These are phyloP conservation scores for Lactifluus pinguis DNA, from an alignment of 768 basidiomycete genomes.

Conservation along the genomic window DNA sequence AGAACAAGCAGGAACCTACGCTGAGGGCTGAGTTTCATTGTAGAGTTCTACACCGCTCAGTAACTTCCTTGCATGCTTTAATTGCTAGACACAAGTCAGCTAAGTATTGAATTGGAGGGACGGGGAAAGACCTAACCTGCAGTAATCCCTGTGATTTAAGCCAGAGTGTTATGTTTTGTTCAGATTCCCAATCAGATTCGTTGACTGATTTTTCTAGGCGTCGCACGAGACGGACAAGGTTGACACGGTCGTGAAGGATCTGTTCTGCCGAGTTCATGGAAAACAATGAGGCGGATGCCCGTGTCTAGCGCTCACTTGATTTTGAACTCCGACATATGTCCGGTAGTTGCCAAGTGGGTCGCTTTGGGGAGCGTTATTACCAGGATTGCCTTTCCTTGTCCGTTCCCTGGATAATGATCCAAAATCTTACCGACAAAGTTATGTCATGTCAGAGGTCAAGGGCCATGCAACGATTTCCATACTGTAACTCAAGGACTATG, in stretches of 20 bases:
- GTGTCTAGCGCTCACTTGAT: not conserved
- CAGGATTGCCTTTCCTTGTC: too few relatives aligned
- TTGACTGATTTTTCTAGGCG: conserved; percentile 48
- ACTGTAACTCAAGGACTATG: too few relatives aligned
- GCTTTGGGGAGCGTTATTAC: too few relatives aligned
- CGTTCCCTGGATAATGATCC: too few relatives aligned
- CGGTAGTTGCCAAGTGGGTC: too few relatives aligned
- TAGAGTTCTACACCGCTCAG: conserved; percentile 2
- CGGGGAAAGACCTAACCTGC: conserved; percentile 36
- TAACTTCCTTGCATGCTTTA: conserved; percentile 10
- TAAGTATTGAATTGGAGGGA: not conserved
- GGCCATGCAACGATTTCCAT: too few relatives aligned
- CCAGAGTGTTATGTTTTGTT: conserved; percentile 38
- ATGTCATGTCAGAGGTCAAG: too few relatives aligned
- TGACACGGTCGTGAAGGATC: conserved; percentile 52
- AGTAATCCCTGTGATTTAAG: conserved; percentile 45
- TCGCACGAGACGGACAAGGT: conserved; percentile 51
- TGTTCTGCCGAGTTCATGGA: conserved; percentile 17
- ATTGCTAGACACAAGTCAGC: conserved; percentile 3
- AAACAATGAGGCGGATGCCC: too few relatives aligned
- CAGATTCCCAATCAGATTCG: conserved; percentile 29
- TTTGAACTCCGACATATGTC: not conserved
- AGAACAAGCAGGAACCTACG: not conserved
- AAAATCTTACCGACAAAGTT: too few relatives aligned
- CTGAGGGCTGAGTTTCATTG: conserved; percentile 5